Evolutionary conservation across 176 grass and related monocot genomes (phyloP), one percentile per base, ranked within the genome.

Genomic region (Triticum urartu): DNA sequence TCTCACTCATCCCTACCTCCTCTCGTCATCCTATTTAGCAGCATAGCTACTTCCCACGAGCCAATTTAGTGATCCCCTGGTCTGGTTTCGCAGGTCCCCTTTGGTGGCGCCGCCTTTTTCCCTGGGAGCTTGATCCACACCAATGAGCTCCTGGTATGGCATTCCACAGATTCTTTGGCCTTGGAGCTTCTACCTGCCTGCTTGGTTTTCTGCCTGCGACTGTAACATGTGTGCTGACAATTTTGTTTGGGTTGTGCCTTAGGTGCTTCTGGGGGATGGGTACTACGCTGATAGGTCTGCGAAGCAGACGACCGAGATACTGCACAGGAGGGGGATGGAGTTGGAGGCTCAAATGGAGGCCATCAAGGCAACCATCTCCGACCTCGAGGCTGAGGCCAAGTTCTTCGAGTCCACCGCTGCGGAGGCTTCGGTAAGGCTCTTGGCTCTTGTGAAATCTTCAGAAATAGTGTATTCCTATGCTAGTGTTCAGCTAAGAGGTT

Each of bases 241-340:
- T 61, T 72, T 79, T 86, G 50, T 72, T 79, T 86, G 50, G 9
- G 38, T 83, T 84, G 14, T 82, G 63, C 61, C 30, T 74, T 81
- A 99, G 97, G 97, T 96, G 76, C 82, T 99, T 90, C 88, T 99
- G 64, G 97, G 97, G 24, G 97, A 99, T 58, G 85, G 92, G 15
- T 99, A 96, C 79, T 96, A 94, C 62, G 92, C 85, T 1, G 90
- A 99, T 63, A 90, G 94, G 77, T 94, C 92, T 3, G 87, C 97
- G 17, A 99, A 96, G 84, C 94, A 96, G 78, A 89, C 97, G 5
- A 86, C 65, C 1, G 90, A 99, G 61, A 93, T 94, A 79, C 75
- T 99, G 84, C 90, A 84, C 40, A 91, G 92, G 74, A 91, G 97
- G 70, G 94, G 92, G 38, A 84, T 87, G 86, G 84, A 89, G 60